Conservation (phyloP, 2,329 filamentous ascomycete species). For the Didymella sp. region DNA sequence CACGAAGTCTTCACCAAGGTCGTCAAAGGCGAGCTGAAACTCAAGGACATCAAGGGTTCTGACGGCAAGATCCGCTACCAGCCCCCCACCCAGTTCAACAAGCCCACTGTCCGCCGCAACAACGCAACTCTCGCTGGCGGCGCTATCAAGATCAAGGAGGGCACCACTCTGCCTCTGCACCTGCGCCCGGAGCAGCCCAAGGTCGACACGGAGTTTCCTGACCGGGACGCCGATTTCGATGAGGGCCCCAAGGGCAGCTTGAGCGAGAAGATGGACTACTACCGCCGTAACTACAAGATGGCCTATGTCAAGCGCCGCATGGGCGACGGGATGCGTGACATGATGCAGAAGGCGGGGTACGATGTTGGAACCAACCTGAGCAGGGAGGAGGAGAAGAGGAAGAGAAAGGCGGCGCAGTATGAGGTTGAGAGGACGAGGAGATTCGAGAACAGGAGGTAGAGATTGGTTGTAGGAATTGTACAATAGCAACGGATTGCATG, state of each 20-base stretch:
- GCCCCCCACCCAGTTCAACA: conserved; percentile 25
- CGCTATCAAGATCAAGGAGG: conserved; percentile 36
- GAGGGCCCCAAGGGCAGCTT: conserved; percentile 30
- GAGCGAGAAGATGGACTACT: conserved; percentile 35
- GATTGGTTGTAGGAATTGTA: conserved; percentile 27
- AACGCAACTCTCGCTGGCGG: conserved; percentile 19
- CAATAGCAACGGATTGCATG: conserved; percentile 23
- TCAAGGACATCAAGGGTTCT: conserved; percentile 30
- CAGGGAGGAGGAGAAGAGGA: conserved; percentile 32
- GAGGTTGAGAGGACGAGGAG: conserved; percentile 37
- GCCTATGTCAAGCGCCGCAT: conserved; percentile 30
- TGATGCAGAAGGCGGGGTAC: conserved; percentile 26
- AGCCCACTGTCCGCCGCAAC: conserved; percentile 22
- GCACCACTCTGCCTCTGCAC: conserved; percentile 35
- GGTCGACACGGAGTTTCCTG: conserved; percentile 24
- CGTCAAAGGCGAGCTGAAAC: conserved; percentile 34
- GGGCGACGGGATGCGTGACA: conserved; percentile 17
- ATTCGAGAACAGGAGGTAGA: conserved; percentile 39
- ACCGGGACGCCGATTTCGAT: conserved; percentile 35
- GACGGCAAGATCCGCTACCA: conserved; percentile 42
- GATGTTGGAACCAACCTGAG: conserved; percentile 26
- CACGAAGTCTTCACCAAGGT: conserved; percentile 39
- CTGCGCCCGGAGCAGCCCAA: conserved; percentile 25
- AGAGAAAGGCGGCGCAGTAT: conserved; percentile 39
- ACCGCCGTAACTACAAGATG: conserved; percentile 36